Percentiles rank a stretch among this genome's conserved stretches.
These are phyloP conservation scores for Ophiostoma himal-ulmi DNA, from an alignment of 2,329 filamentous ascomycete species.

Conservation along the genomic window DNA sequence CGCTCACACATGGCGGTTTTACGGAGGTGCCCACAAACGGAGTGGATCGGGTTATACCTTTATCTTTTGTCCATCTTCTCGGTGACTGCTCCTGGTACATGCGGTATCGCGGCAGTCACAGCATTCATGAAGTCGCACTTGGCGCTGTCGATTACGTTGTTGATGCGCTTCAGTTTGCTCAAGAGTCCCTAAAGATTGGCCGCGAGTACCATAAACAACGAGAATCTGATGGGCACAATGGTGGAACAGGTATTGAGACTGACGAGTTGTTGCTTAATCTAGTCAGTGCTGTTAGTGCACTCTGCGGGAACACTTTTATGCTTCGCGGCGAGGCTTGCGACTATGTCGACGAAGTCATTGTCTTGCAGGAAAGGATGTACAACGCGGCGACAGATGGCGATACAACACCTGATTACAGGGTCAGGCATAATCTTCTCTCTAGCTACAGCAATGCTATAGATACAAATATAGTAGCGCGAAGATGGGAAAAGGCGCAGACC, in stretches of 20 bases:
- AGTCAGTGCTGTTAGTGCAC: neutral
- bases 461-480: neutral
- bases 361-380: neutral
- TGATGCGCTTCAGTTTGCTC: neutral
- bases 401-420: neutral
- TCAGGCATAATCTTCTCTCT: accelerated
- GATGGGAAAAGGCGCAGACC: neutral
- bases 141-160: neutral
- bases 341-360: neutral
- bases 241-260: neutral
- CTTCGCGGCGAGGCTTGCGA: neutral
- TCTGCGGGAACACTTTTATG: neutral
- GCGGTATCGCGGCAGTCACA: neutral
- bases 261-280: neutral
- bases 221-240: neutral
- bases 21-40: no score
- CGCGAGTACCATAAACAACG: neutral
- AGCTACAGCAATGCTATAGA: neutral
- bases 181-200: neutral
- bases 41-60: neutral
- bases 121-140: neutral
- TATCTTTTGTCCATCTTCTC: neutral
- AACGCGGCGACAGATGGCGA: neutral
- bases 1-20: neutral
- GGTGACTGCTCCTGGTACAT: neutral